Evolutionary conservation across 345 rosid species (phyloP), one percentile per base, ranked within the genome.

Genomic region (Corchorus olitorius): DNA sequence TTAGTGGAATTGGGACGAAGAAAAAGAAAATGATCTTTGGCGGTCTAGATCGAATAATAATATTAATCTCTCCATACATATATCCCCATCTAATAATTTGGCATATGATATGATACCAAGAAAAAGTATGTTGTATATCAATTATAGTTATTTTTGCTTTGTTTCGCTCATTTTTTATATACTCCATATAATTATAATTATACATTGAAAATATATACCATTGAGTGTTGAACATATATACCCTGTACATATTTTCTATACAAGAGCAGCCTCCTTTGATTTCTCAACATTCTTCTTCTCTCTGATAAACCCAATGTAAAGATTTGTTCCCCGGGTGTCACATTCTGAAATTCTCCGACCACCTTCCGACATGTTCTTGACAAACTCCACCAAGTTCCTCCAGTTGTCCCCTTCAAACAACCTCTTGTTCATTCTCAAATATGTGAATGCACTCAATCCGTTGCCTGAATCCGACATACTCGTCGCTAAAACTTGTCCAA

Each of bases 391-490:
- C 19, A 92, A 54, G 78, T 91, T 80, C 75, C 88, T 83, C 99
- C 99, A 93, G 56, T 92, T 93, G 19, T 86, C 89, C 54, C 84
- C 97, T 63, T 93, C 98, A 37, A 96, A 92, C 89, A 93, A 82
- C 85, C 80, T 83, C 88, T 89, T 96, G 75, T 92, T 93, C 94
- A 93, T 80, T 82, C 99, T 85, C 82, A 93, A 79, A 78, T 87
- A 96, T 6, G 99, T 96, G 83, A 96, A 93, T 71, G 97, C 97
- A 64, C 86, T 83, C 81, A 93, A 81, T 76, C 94, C 92, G 14
- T 85, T 89, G 79, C 94, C 97, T 52, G 92, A 82, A 55, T 86
- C 93, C 50, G 94, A 86, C 80, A 90, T 86, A 76, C 93, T 92
- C 39, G 97, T 93, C 73, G 85, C 86, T 67, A 93, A 77, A 78